Conservation (phyloP, 2,329 filamentous ascomycete species). For the Hypocrella siamensis region DNA sequence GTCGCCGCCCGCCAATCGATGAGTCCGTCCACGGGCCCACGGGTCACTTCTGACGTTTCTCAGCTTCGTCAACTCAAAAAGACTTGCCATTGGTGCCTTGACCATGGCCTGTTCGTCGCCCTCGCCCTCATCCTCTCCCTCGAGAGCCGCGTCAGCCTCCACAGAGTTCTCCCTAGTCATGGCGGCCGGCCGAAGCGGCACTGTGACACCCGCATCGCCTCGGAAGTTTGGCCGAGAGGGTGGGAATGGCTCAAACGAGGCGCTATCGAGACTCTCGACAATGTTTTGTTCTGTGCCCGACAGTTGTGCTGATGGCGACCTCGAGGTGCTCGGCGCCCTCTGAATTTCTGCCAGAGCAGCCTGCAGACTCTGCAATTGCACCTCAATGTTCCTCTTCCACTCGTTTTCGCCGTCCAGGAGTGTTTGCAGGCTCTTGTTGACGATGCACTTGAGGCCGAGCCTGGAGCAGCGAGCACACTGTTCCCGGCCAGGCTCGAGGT, state of each 20-base stretch:
- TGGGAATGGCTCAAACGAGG: no score
- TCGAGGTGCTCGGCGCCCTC: constrained; percentile 7
- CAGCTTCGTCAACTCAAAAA: constrained; percentile 16
- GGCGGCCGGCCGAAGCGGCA: constrained; percentile 7
- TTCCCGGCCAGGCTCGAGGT: constrained; percentile 25
- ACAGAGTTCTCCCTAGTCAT: constrained; percentile 18
- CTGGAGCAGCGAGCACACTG: constrained; percentile 32
- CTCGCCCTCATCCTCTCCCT: no score
- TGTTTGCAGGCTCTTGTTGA: constrained; percentile 39
- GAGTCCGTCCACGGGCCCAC: constrained; percentile 5
- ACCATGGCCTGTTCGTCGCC: constrained; percentile 13
- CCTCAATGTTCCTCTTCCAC: constrained; percentile 19
- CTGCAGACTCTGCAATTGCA: constrained; percentile 11
- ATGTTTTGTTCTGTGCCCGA: no score
- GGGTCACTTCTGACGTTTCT: constrained; percentile 17
- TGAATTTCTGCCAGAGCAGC: constrained; percentile 12
- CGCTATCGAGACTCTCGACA: no score
- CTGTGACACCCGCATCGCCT: no score
- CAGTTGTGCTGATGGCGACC: not conserved
- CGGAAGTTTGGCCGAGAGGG: no score
- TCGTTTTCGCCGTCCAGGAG: constrained; percentile 36
- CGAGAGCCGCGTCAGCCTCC: constrained; percentile 8
- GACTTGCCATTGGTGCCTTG: constrained; percentile 15
- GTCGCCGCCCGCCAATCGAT: constrained; percentile 5
- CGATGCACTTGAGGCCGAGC: constrained; percentile 32